Conservation (phyloP, 169 alveolate species). For the Plasmodium fragile region DNA sequence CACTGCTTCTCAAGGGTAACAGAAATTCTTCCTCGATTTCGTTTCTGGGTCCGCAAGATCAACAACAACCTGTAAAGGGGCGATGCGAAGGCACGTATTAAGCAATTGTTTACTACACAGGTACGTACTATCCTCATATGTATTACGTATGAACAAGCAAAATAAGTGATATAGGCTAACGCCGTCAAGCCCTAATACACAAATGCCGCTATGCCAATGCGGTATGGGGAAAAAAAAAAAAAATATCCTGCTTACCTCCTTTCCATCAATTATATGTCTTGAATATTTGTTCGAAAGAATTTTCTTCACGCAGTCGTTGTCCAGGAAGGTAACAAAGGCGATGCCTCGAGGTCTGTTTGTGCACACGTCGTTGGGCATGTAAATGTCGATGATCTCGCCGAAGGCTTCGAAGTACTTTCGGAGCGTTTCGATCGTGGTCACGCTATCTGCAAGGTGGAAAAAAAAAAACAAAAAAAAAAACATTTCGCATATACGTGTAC, state of each 20-base stretch:
- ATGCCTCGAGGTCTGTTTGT: slow-evolving; percentile 60
- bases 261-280: slow-evolving; percentile 62
- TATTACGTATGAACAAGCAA: neutral
- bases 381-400: slow-evolving; percentile 68
- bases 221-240: neutral
- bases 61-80: slow-evolving; percentile 33
- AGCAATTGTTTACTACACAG: neutral
- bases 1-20: neutral
- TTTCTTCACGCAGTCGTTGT: slow-evolving; percentile 59
- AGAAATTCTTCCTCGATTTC: slow-evolving; percentile 35
- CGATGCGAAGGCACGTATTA: neutral
- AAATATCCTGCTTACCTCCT: slow-evolving; percentile 26
- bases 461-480: neutral
- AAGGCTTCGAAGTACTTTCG: slow-evolving; percentile 42
- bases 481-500: neutral
- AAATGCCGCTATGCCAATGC: neutral
- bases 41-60: slow-evolving; percentile 72
- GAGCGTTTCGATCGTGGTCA: slow-evolving; percentile 45
- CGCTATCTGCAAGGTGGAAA: slow-evolving; percentile 29
- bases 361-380: slow-evolving; percentile 69
- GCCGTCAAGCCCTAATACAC: neutral
- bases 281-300: slow-evolving; percentile 32
- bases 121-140: neutral
- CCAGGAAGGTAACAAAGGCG: slow-evolving; percentile 61
- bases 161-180: neutral